Evolutionary conservation across 2,329 filamentous ascomycete species (phyloP).

Genomic region (Zymoseptoria tritici): DNA sequence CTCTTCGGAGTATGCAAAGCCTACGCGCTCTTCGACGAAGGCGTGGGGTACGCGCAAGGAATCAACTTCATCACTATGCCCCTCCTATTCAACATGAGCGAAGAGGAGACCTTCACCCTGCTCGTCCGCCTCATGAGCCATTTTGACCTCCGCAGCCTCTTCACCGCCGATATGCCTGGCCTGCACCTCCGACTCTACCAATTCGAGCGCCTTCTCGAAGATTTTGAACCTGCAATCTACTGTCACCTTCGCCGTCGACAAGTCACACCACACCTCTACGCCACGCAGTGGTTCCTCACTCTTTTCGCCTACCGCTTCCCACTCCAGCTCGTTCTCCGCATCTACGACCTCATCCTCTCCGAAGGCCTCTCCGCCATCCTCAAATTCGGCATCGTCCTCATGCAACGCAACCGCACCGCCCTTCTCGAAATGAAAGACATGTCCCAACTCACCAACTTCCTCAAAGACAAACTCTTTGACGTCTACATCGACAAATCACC

Average conservation of each 20-base stretch:
- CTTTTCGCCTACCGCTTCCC: slow-evolving; percentile 98
- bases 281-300: slow-evolving; percentile 97
- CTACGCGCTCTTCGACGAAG: slow-evolving; percentile 91
- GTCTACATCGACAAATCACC: slow-evolving; percentile 94
- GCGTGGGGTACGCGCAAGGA: slow-evolving; percentile 91
- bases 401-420: slow-evolving; percentile 82
- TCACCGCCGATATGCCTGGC: slow-evolving; percentile 92
- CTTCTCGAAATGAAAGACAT: slow-evolving; percentile 85
- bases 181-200: slow-evolving; percentile 89
- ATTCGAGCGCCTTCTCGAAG: slow-evolving; percentile 89
- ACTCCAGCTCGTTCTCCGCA: slow-evolving; percentile 86
- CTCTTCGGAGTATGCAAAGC: slow-evolving; percentile 95
- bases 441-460: slow-evolving; percentile 75
- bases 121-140: slow-evolving; percentile 94
- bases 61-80: slow-evolving; percentile 99
- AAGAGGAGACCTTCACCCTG: slow-evolving; percentile 92
- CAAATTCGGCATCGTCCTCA: slow-evolving; percentile 88
- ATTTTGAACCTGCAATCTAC: slow-evolving; percentile 87
- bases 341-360: slow-evolving; percentile 91
- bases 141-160: slow-evolving; percentile 85
- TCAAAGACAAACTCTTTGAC: slow-evolving; percentile 92
- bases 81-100: slow-evolving; percentile 93
- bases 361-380: slow-evolving; percentile 85
- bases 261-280: slow-evolving; percentile 87
- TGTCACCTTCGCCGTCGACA: slow-evolving; percentile 84